Conservation (phyloP, 2,329 filamentous ascomycete species). For the Fusarium dimerum region DNA sequence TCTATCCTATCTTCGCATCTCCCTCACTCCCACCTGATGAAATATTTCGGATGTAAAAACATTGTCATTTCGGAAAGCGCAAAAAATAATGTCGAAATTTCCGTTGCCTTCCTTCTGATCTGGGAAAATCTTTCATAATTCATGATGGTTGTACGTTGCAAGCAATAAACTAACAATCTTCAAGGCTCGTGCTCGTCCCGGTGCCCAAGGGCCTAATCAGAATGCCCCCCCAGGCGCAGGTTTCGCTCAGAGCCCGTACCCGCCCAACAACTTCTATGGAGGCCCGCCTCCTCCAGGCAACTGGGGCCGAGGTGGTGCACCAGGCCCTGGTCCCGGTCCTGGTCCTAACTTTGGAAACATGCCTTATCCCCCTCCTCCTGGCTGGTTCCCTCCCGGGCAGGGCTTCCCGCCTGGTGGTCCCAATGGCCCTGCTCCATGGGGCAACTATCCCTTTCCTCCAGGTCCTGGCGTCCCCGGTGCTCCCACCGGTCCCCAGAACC, state of each 20-base stretch:
- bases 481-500: constrained; percentile 61
- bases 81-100: constrained; percentile 95
- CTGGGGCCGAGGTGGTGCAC: constrained; percentile 55
- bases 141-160: constrained; percentile 25
- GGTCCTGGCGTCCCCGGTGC: constrained; percentile 46
- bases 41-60: constrained; percentile 96
- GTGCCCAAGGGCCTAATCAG: constrained; percentile 34
- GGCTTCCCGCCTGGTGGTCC: constrained; percentile 65
- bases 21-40: constrained; percentile 69
- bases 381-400: constrained; percentile 78
- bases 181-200: constrained; percentile 44
- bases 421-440: constrained; percentile 62
- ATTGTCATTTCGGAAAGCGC: constrained; percentile 83
- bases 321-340: constrained; percentile 58
- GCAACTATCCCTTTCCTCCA: constrained; percentile 56
- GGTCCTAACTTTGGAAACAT: constrained; percentile 70
- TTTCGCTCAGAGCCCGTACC: constrained; percentile 47
- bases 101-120: constrained; percentile 99
- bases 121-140: constrained; percentile 15
- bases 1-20: constrained; percentile 6
- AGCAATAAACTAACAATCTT: constrained; percentile 27
- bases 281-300: constrained; percentile 52
- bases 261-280: constrained; percentile 50
- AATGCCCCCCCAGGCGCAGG: constrained; percentile 37
- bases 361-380: constrained; percentile 75